Conservation (phyloP, 495 filamentous ascomycete species). For the Xylaria telfairii region DNA sequence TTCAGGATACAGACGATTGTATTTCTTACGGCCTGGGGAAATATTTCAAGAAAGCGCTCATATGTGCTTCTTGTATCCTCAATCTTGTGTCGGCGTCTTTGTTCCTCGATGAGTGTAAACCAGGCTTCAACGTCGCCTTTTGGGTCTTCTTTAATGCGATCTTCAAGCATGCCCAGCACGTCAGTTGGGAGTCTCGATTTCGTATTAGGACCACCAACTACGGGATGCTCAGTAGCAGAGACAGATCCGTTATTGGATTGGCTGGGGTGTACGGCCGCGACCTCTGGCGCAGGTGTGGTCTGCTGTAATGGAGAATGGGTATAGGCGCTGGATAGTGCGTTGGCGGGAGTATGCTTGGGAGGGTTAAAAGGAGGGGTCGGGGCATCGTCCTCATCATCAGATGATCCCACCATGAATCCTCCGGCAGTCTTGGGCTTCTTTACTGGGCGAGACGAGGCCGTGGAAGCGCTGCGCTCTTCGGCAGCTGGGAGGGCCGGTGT, state of each 20-base stretch:
- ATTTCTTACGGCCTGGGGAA: constrained; percentile 84
- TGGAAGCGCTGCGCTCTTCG: constrained; percentile 37
- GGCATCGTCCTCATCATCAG: constrained; percentile 57
- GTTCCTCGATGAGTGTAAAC: constrained; percentile 83
- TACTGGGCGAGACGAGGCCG: constrained; percentile 42
- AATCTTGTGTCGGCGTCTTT: constrained; percentile 78
- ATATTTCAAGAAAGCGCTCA: constrained; percentile 83
- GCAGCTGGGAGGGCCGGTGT: constrained; percentile 38
- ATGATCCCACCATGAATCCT: constrained; percentile 82
- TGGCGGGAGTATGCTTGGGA: constrained; percentile 30
- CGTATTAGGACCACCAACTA: constrained; percentile 28
- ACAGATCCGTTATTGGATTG: constrained; percentile 35
- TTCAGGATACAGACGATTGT: neutral
- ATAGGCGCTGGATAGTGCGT: constrained; percentile 23
- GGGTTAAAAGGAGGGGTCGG: constrained; percentile 16
- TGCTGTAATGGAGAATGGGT: constrained; percentile 37
- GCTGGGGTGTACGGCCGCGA: constrained; percentile 31
- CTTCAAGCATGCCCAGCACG: constrained; percentile 82
- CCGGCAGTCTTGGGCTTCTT: constrained; percentile 74
- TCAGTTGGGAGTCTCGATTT: constrained; percentile 68
- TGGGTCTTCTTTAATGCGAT: constrained; percentile 88
- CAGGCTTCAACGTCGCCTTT: constrained; percentile 90
- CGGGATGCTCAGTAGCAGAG: constrained; percentile 24
- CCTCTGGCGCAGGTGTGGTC: constrained; percentile 32
- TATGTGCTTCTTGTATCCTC: constrained; percentile 82